These are phyloP conservation scores for Bacidia gigantensis DNA, from an alignment of 495 filamentous ascomycete genomes.

Conservation along the genomic window DNA sequence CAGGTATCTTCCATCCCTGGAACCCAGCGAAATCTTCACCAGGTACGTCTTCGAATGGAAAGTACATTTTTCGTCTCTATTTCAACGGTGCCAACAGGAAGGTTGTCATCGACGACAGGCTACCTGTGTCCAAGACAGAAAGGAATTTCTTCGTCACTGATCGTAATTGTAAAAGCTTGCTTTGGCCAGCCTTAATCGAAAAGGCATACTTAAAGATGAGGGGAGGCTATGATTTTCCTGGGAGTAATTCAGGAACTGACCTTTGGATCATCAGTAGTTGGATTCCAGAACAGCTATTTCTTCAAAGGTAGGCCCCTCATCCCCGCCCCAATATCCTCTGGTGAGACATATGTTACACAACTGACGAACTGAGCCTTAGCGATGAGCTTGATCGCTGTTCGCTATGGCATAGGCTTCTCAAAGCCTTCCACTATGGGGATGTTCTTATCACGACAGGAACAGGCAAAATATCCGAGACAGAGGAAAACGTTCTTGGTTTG, in stretches of 20 bases:
- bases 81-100: conserved; percentile 89
- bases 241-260: conserved; percentile 95
- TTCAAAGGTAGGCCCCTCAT: conserved; percentile 47
- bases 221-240: conserved; percentile 94
- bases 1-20: conserved; percentile 59
- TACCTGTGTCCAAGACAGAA: conserved; percentile 61
- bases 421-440: conserved; percentile 61
- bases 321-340: no score
- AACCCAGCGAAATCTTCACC: conserved; percentile 41
- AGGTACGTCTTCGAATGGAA: conserved; percentile 56
- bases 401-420: conserved; percentile 66
- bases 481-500: conserved; percentile 69
- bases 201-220: conserved; percentile 96
- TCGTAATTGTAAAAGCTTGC: conserved; percentile 54
- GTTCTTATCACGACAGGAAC: conserved; percentile 85
- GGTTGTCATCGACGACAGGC: conserved; percentile 81
- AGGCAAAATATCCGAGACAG: conserved; percentile 54
- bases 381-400: conserved; percentile 61
- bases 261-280: conserved; percentile 82
- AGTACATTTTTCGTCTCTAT: conserved; percentile 81
- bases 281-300: conserved; percentile 91
- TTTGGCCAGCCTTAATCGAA: conserved; percentile 92
- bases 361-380: no score
- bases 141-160: conserved; percentile 80
- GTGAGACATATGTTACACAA: no score